Conservation (phyloP, 2,329 filamentous ascomycete genomes). For the Mycogone perniciosa region DNA sequence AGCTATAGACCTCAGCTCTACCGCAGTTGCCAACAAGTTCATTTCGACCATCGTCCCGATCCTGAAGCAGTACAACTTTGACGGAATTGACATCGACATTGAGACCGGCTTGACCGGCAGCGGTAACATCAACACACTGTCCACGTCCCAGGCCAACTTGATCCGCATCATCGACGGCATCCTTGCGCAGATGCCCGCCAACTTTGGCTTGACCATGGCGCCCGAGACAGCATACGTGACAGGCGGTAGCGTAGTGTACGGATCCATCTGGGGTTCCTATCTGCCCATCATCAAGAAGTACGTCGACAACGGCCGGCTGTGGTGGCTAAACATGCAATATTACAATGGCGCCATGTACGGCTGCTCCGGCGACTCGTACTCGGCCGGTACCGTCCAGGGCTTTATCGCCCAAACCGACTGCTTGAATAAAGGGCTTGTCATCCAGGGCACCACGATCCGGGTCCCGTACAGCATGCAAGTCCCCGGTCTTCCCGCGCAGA, state of each 20-base stretch:
- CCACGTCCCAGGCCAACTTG: constrained; percentile 28
- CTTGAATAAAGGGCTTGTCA: constrained; percentile 25
- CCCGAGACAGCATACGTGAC: constrained; percentile 32
- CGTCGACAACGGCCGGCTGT: constrained; percentile 29
- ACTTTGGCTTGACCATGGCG: constrained; percentile 49
- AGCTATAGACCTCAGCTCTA: constrained; percentile 27
- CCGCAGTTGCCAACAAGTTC: constrained; percentile 28
- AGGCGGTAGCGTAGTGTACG: constrained; percentile 25
- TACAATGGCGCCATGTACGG: constrained; percentile 34
- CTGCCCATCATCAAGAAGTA: constrained; percentile 33
- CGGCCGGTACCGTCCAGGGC: constrained; percentile 25
- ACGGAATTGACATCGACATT: constrained; percentile 32
- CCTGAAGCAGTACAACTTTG: constrained; percentile 30
- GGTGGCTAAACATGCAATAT: constrained; percentile 34
- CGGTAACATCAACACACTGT: constrained; percentile 25
- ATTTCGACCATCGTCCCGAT: constrained; percentile 30
- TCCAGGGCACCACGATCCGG: constrained; percentile 27
- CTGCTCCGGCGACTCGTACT: constrained; percentile 27
- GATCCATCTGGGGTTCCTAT: constrained; percentile 31
- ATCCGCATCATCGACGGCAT: constrained; percentile 31
- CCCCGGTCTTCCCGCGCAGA: constrained; percentile 30
- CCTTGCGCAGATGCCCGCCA: constrained; percentile 47
- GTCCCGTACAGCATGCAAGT: constrained; percentile 30
- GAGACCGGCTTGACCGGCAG: constrained; percentile 27
- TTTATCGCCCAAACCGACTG: constrained; percentile 32